Evolutionary conservation across 2,329 filamentous ascomycete species (phyloP), one percentile per base, ranked within the genome.

Genomic region (Phialophora verrucosa): DNA sequence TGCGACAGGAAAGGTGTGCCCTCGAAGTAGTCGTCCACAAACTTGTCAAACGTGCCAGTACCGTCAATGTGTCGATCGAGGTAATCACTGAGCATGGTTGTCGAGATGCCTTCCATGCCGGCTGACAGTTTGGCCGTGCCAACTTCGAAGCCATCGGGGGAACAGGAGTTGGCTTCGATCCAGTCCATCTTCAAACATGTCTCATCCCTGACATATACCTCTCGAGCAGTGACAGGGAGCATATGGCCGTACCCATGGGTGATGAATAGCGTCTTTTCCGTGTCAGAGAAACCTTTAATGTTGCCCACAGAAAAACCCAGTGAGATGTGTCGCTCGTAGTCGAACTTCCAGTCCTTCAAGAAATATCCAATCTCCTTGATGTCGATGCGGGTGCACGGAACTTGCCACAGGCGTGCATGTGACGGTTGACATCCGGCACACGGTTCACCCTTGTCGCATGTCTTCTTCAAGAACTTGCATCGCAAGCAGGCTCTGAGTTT

Each of bases 401-500:
- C 94, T 81, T 97, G 93, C 94, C 94, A 98, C 60, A 98, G 85
- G 70, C 94, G 90, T 70, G 94, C 94, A 78, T 98, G 94, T 23
- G 93, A 96, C 59, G 94, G 94, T 82, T 97, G 91, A 83, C 94
- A 98, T 56, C 94, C 94, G 74, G 90, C 91, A 80, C 94, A 98
- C 65, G 94, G 94, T 82, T 97, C 93, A 70, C 94, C 94, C 83
- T 96, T 97, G 80, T 98, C 94, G 77, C 94, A 98, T 57, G 94
- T 97, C 87, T 98, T 98, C 87, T 98, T 98, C 78, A 98, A 85
- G 83, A 97, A 98, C 82, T 97, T 97, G 87, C 94, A 98, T 71
- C 94, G 90, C 74, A 98, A 83, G 78, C 94, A 98, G 56, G 94
- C 94, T 76, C 94, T 87, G 73, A 97, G 84, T 81, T 98, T 98